Conservation (phyloP, 179 eudicot genomes). For the Spergularia azorica region DNA sequence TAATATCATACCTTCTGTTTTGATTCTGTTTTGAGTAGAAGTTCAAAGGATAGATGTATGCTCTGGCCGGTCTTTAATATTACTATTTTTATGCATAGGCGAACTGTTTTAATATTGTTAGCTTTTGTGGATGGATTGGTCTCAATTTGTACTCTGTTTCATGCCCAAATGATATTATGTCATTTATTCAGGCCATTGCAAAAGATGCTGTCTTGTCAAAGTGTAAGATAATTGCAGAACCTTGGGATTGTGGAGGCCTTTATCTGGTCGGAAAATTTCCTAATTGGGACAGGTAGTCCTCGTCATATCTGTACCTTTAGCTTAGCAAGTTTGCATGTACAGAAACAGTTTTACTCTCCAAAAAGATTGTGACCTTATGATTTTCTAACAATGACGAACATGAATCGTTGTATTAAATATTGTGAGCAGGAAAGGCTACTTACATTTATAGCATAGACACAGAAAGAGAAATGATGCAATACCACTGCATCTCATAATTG, state of each 20-base stretch:
- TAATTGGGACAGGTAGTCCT: slow-evolving; percentile 89
- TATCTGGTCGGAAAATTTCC: slow-evolving; percentile 97
- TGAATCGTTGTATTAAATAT: background rate
- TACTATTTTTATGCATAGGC: too few species aligned
- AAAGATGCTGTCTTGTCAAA: slow-evolving; percentile 75
- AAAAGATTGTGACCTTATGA: background rate
- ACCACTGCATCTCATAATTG: background rate
- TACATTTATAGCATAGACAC: background rate
- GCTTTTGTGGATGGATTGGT: too few species aligned
- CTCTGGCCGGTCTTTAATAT: too few species aligned
- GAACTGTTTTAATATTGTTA: too few species aligned
- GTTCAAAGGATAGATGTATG: too few species aligned
- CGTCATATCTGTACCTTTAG: background rate
- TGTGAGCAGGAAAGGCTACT: background rate
- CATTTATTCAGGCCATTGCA: slow-evolving; percentile 81
- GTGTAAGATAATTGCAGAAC: slow-evolving; percentile 94
- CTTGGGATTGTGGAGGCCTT: slow-evolving; percentile 99
- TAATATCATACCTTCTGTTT: too few species aligned
- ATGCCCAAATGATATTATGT: background rate
- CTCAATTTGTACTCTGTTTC: too few species aligned
- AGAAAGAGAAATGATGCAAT: background rate
- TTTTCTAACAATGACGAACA: background rate
- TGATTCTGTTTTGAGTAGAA: too few species aligned
- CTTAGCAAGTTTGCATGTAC: background rate
- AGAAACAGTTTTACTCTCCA: background rate